A percentile compares a stretch with the other conserved stretches of the same genome.
These are phyloP conservation scores for Aspergillus saccharolyticus DNA, from an alignment of 495 filamentous ascomycete species.

Conservation along the genomic window DNA sequence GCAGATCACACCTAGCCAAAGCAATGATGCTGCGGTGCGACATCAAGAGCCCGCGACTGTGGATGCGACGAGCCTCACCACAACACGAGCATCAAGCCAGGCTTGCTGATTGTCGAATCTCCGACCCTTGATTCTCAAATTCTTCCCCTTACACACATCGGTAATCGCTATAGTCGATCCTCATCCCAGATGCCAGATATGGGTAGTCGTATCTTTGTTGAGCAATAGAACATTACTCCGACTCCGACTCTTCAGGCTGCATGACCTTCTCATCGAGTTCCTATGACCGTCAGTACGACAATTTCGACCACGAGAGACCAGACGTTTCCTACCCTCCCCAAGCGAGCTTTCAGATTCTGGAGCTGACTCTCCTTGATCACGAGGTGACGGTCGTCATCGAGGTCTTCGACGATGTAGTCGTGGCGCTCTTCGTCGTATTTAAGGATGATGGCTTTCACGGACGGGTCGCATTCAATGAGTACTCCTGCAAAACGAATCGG, in stretches of 20 bases:
- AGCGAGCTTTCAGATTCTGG: constrained; percentile 50
- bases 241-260: constrained; percentile 49
- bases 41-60: no score
- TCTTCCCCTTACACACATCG: no score
- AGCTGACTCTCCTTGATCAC: constrained; percentile 69
- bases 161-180: no score
- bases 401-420: constrained; percentile 70
- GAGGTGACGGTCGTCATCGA: constrained; percentile 64
- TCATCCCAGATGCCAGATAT: no score
- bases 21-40: no score
- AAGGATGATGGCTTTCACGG: constrained; percentile 70
- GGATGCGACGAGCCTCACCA: no score
- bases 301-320: background rate
- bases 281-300: constrained; percentile 22
- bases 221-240: constrained; percentile 27
- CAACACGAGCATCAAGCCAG: no score
- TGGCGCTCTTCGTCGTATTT: constrained; percentile 64
- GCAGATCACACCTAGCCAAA: no score
- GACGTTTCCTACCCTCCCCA: constrained; percentile 51
- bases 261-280: constrained; percentile 52
- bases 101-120: no score
- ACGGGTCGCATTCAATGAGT: constrained; percentile 71
- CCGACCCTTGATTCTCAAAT: no score
- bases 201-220: no score
- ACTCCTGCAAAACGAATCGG: constrained; percentile 47